Evolutionary conservation across 2,329 filamentous ascomycete species (phyloP), one percentile per base, ranked within the genome.

Genomic region (Venturiaceae sp.): DNA sequence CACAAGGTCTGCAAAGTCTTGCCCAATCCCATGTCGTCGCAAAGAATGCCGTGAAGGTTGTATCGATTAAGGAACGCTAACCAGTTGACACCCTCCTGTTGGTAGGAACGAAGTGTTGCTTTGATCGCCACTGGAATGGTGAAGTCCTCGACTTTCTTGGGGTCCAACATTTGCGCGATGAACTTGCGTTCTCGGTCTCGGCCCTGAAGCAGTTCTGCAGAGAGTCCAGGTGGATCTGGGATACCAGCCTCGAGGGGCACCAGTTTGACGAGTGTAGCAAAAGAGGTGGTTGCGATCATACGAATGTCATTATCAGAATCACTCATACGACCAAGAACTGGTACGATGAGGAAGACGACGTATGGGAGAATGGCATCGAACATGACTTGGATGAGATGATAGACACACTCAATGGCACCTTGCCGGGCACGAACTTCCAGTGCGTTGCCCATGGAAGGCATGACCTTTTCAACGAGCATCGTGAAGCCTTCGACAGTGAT

Each of bases 51-150:
- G 66, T 99, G 95, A 1, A 99, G 83, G 67, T 99, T 92, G 70
- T 97, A 99, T 60, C 92, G 92, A 71, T 99, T 99, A 64, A 99
- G 85, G 75, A 99, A 99, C 59, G 95, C 86, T 55, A 99, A 83
- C 94, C 94, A 99, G 69, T 99, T 99, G 68, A 99, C 92, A 70
- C 94, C 94, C 57, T 99, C 94, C 72, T 99, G 94, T 71, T 99
- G 95, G 69, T 99, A 99, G 0, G 92, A 95, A 63, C 94, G 89
- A 55, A 99, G 82, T 67, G 95, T 90, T 0, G 94, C 95, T 72
- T 97, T 97, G 77, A 99, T 99, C 4, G 90, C 88, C 46, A 99
- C 94, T 0, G 94, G 94, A 50, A 99, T 95, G 63, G 87, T 77
- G 72, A 97, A 99, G 0, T 88, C 79, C 71, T 99, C 94, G 26